These are phyloP conservation scores for Rhododendron ferrugineum DNA, from an alignment of 148 eudicot species.

Conservation along the genomic window DNA sequence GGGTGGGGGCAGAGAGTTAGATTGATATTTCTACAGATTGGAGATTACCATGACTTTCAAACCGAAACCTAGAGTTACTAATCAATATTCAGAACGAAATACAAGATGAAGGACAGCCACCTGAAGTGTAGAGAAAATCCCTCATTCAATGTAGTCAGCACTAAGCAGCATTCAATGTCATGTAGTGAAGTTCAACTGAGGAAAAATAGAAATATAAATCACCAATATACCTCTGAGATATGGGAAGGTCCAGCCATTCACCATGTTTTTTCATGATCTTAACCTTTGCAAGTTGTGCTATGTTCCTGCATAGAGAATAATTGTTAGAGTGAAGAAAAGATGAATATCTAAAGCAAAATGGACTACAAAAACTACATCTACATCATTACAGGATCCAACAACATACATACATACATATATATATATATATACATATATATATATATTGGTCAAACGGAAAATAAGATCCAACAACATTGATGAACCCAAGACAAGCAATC, in stretches of 20 bases:
- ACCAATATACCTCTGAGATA: constrained; percentile 48
- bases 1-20: background rate
- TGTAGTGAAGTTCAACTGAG: background rate
- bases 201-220: background rate
- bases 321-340: background rate
- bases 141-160: background rate
- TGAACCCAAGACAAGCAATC: background rate
- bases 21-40: background rate
- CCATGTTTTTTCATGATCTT: constrained; percentile 67
- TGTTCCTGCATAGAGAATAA: constrained; percentile 45
- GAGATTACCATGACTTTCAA: background rate
- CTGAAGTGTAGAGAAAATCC: background rate
- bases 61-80: background rate
- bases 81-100: background rate
- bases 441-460: too few relatives aligned
- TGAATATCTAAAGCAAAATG: constrained; percentile 9
- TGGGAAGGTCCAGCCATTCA: constrained; percentile 69
- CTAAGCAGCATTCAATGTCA: background rate
- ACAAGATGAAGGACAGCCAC: background rate
- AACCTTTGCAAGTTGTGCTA: constrained; percentile 70
- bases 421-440: too few relatives aligned
- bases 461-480: background rate
- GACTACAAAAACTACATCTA: background rate
- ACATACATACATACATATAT: too few relatives aligned
- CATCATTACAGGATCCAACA: background rate